Percentiles rank a stretch among this genome's conserved stretches.
Conservation (phyloP, 768 basidiomycete genomes). For the Naganishia kalamii region DNA sequence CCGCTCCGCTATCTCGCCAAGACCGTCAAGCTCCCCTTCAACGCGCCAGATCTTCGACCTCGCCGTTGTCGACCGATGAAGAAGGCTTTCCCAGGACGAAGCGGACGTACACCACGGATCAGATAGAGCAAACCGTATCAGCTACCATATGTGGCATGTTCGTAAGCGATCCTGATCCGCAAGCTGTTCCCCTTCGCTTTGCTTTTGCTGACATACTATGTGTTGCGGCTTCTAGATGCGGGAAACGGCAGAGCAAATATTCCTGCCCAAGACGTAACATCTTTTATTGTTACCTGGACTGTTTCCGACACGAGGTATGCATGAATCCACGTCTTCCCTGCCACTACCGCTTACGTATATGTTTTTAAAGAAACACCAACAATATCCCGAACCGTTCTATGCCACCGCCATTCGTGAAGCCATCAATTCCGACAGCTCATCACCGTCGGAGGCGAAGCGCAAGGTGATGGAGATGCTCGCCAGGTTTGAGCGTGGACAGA, state of each 20-base stretch:
- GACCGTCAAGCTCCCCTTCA: constrained; percentile 17
- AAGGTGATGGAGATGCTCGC: constrained; percentile 23
- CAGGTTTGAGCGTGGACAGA: background rate
- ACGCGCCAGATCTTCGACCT: background rate
- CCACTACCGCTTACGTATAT: too few species aligned
- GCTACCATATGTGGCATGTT: constrained; percentile 20
- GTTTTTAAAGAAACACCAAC: constrained; percentile 15
- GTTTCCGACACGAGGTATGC: constrained; percentile 12
- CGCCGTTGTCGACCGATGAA: background rate
- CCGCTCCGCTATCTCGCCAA: background rate
- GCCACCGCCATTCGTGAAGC: constrained; percentile 12
- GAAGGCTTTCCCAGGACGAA: background rate
- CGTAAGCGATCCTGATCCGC: constrained; percentile 3
- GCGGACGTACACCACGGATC: constrained; percentile 7
- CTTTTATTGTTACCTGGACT: constrained; percentile 18
- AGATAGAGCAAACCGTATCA: constrained; percentile 15
- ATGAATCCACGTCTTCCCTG: background rate
- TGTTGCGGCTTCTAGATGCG: background rate
- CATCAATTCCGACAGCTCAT: constrained; percentile 2
- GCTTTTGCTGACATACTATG: background rate
- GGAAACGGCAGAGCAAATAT: constrained; percentile 17
- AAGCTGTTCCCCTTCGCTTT: background rate
- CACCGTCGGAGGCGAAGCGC: constrained; percentile 13
- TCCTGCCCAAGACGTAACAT: constrained; percentile 19
- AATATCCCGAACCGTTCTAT: constrained; percentile 21